Evolutionary conservation across 208 protist genomes (phyloP), one percentile per base, ranked within the genome.

Genomic region (Zelonia costaricensis): DNA sequence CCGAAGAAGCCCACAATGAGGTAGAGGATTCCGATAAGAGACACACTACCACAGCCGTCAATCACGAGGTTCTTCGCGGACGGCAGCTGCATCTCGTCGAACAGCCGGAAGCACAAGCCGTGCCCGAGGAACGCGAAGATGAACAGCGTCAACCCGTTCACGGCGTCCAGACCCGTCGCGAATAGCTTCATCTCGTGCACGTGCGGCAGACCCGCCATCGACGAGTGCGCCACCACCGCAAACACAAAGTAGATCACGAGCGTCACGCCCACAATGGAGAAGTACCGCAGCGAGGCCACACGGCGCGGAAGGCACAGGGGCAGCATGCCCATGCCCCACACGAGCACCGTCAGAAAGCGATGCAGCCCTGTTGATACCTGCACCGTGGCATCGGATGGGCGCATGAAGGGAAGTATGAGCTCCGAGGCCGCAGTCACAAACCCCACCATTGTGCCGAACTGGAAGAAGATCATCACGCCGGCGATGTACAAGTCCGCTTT

Each of bases 251-350:
- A 83, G 18, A 80, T 40, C 38, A 90, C 78, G 49, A 77, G 80
- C 16, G 74, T 44, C 13, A 90, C 79, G 20, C 79, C 88, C 18
- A 94, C 47, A 49, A 81, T 66, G n/a, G 80, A 87, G 63, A 80
- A 73, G 60, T 81, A 91, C 15, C 80, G 82, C 36, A 93, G 68
- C 8, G 83, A 89, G 2, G 87, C 71, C n/a, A 93, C 67, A 30
- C 68, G 58, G 35, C 82, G 79, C n/a, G 80, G 80, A 2, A 88
- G 35, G 36, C 66, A 78, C 18, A 89, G 49, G 1, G 62, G 55
- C 45, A 93, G 62, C 86, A 91, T 91, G 13, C 74, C 76, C 25
- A 80, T 64, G 25, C 82, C 46, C 82, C 84, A 87, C 36, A 91
- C 71, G 4, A 58, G 36, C 27, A 51, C 71, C 3, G 69, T 76